Evolutionary conservation across 805 yeast genomes (phyloP), one percentile per base, ranked within the genome.

Genomic region (Starmera pachycereana): DNA sequence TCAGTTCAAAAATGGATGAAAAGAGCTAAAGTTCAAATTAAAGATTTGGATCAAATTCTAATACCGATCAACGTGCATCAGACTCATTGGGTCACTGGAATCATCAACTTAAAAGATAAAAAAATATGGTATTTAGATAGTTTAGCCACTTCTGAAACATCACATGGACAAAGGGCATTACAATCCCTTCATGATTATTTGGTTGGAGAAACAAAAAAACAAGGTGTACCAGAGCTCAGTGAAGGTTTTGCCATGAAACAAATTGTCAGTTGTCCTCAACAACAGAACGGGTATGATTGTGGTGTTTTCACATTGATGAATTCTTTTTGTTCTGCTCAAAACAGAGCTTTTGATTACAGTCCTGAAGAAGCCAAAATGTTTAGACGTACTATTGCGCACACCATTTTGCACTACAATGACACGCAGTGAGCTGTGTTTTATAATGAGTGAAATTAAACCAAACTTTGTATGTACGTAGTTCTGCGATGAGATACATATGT

Each of bases 51-150:
- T 35, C 66, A 73, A 44, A 69, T 92, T 10, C 69, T 90, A 44
- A 78, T 84, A 9, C 98, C 98, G 0, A 79, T 92, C n/a, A 92
- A 92, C 52, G 65, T 83, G 19, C 71, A 74, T 61, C 76, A 78
- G 41, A 74, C 89, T 1, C 98, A 92, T 60, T 92, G 98, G 98
- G 92, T 95, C 2, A 62, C 88, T 27, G 88, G 90, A 0, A 81
- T 81, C 32, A 69, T 90, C 18, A 80, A 92, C 58, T 74, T 87
- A 44, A 61, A 60, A 35, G 61, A 66, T 5, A 68, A 71, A 48
- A 65, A 72, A 33, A 78, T 90, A 40, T 64, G 71, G 13, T 90
- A 84, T 54, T 78, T 74, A 48, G 98, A 92, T 61, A 88, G 97
- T 0, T 61, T 92, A 40, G 58, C 69, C n/a, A 54, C 56, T 4